Base-by-base conservation (phyloP, 345 rosid genomes). In the Eucalyptus curtisii region DNA sequence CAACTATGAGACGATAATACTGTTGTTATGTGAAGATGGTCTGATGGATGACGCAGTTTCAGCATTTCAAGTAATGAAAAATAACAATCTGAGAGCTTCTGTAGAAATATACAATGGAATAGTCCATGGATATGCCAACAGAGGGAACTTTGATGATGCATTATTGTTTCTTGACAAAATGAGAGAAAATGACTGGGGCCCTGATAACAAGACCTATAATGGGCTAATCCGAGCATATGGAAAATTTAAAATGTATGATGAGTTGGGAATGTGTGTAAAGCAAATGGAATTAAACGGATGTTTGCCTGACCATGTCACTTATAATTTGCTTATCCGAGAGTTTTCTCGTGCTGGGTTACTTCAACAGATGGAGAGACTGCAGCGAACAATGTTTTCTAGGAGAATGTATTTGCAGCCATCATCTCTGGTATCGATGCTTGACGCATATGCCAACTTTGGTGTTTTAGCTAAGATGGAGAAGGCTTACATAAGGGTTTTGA, bases 141-240 rank as follows among this genome's bases (percentile, higher is more conserved):
- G 86, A 44, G 94, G 96, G 20, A 93, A 89, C 88, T 95, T 95
- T 87, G 90, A 92, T 25, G 93, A 95, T 89, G 95, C 94, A 59
- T 86, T 93, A 44, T 82, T 89, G 45, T 93, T 91, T 86, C 91
- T 94, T 84, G 64, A 90, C 61, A 90, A 93, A 57, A 94, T 95
- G 94, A 94, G 91, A 90, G 93, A 90, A 86, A 89, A 86, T 49
- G 89, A 89, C 88, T 64, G 95, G 89, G 87, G 61, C 31, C 96
- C 94, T 0, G 89, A 92, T 49, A 92, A 93, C 2, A 87, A 91
- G 66, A 95, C 97, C 2, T 96, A 94, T 87, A 91, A 92, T 53
- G 96, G 96, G 6, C 90, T 95, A 66, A 94, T 96, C 88, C 89
- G 86, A 92, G 95, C 94, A 13, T 96, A 93, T 40, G 95, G 96